phyloP scores from a whole-genome alignment of 495 filamentous ascomycete species.

The Thermochaetoides thermophila region DNA sequence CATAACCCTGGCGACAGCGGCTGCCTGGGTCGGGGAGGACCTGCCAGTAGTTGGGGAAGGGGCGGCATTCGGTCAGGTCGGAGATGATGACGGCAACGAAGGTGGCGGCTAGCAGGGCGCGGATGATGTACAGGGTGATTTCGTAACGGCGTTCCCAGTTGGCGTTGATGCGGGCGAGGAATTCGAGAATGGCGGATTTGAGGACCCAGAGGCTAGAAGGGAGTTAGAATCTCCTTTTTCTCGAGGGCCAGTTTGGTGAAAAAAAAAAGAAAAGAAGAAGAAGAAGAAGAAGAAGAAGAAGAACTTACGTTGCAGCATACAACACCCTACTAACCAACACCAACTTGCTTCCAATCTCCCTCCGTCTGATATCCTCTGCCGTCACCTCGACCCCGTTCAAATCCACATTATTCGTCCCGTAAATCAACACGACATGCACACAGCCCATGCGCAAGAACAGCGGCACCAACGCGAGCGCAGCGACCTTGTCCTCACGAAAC shows the following conservation, averaged over 20 bases:
- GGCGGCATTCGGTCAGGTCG: slow-evolving; percentile 71
- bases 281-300: neutral
- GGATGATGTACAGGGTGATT: slow-evolving; percentile 47
- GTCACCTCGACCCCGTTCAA: slow-evolving; percentile 27
- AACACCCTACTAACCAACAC: slow-evolving; percentile 51
- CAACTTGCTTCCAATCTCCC: slow-evolving; percentile 44
- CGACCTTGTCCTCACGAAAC: slow-evolving; percentile 78
- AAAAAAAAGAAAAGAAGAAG: neutral
- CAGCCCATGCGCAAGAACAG: slow-evolving; percentile 69
- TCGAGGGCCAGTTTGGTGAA: neutral
- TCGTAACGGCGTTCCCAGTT: slow-evolving; percentile 57
- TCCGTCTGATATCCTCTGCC: slow-evolving; percentile 32
- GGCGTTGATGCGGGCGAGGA: slow-evolving; percentile 63
- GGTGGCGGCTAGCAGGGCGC: slow-evolving; percentile 55
- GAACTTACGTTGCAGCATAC: slow-evolving; percentile 50
- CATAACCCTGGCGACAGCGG: slow-evolving; percentile 65
- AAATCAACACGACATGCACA: slow-evolving; percentile 69
- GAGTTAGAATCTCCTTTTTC: neutral
- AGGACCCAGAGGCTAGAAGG: slow-evolving; percentile 70
- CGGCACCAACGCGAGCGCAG: slow-evolving; percentile 66
- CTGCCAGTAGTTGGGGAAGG: slow-evolving; percentile 77
- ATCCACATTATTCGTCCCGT: slow-evolving; percentile 74
- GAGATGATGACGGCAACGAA: slow-evolving; percentile 65
- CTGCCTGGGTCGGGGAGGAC: slow-evolving; percentile 75
- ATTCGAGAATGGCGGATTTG: slow-evolving; percentile 82